A percentile compares a stretch with the other conserved stretches of the same genome.
Evolutionary conservation across 495 filamentous ascomycete genomes (phyloP).

Genomic region (Penicillium macrosclerotiorum): DNA sequence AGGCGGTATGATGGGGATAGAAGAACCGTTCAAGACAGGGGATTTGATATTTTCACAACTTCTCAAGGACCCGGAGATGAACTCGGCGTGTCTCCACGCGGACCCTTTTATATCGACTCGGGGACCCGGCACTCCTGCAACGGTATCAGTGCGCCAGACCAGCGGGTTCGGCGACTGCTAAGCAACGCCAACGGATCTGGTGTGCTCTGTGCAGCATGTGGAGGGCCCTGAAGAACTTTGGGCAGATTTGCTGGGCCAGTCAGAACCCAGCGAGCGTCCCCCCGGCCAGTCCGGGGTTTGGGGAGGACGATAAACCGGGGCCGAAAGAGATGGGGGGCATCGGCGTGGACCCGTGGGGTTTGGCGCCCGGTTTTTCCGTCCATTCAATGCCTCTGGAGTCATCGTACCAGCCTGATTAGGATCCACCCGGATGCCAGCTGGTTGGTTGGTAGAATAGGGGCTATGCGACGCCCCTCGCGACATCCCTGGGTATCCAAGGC

Average conservation of each 20-base stretch:
- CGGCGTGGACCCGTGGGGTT: conserved; percentile 10
- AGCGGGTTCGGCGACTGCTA: conserved; percentile 8
- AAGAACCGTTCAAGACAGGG: background rate
- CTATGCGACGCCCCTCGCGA: too few species aligned
- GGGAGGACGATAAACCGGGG: conserved; percentile 9
- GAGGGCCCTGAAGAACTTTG: too few species aligned
- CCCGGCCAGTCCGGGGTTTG: conserved; percentile 4
- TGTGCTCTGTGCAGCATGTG: too few species aligned
- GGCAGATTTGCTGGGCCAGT: too few species aligned
- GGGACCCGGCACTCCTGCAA: background rate
- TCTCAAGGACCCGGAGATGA: conserved; percentile 1
- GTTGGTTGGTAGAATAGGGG: background rate
- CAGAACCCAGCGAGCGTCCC: too few species aligned
- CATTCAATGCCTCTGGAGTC: conserved; percentile 3
- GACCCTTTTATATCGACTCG: conserved; percentile 19
- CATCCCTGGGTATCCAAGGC: too few species aligned
- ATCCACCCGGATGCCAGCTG: too few species aligned
- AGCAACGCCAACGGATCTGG: conserved; percentile 4
- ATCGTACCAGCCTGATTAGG: too few species aligned
- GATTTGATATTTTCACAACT: background rate
- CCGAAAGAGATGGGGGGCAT: conserved; percentile 19
- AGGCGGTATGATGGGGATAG: background rate
- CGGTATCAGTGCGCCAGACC: conserved; percentile 2
- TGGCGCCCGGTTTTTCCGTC: conserved; percentile 18
- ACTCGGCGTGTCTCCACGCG: background rate